Conservation (phyloP, 169 alveolate genomes). For the Cyclospora cayetanensis region DNA sequence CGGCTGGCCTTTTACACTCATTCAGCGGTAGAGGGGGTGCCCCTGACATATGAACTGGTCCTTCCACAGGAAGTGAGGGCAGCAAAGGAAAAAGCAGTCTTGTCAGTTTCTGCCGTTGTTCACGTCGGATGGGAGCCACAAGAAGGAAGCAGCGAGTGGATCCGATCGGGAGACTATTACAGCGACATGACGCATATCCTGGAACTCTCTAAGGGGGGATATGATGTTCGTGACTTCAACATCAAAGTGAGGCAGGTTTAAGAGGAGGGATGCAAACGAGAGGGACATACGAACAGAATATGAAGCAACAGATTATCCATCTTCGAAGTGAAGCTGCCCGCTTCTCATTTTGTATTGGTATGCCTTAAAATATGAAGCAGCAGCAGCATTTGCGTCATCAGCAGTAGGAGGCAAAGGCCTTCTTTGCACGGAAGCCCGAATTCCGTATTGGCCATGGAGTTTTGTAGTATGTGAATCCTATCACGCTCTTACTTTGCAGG, state of each 20-base stretch:
- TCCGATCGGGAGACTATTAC: background rate
- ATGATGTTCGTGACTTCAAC: background rate
- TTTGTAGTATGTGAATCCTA: too few species aligned
- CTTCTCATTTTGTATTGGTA: too few species aligned
- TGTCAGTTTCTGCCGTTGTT: background rate
- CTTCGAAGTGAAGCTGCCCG: too few species aligned
- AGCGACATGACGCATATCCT: background rate
- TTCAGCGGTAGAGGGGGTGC: background rate
- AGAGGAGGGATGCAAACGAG: too few species aligned
- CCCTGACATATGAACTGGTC: background rate
- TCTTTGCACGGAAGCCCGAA: too few species aligned
- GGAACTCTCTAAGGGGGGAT: background rate
- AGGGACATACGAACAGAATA: too few species aligned
- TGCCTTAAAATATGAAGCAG: too few species aligned
- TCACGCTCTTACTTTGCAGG: too few species aligned
- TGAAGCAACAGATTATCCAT: too few species aligned
- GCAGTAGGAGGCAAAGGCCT: background rate
- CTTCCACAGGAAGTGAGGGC: background rate
- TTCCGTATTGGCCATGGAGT: too few species aligned
- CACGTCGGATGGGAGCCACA: background rate
- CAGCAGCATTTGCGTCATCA: background rate
- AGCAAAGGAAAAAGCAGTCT: background rate
- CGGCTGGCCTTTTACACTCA: background rate
- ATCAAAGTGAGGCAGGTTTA: background rate
- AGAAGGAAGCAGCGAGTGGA: slow-evolving; percentile 11